phyloP scores from a whole-genome alignment of 139 green algal species.

The Chlamydomonas sp. region DNA sequence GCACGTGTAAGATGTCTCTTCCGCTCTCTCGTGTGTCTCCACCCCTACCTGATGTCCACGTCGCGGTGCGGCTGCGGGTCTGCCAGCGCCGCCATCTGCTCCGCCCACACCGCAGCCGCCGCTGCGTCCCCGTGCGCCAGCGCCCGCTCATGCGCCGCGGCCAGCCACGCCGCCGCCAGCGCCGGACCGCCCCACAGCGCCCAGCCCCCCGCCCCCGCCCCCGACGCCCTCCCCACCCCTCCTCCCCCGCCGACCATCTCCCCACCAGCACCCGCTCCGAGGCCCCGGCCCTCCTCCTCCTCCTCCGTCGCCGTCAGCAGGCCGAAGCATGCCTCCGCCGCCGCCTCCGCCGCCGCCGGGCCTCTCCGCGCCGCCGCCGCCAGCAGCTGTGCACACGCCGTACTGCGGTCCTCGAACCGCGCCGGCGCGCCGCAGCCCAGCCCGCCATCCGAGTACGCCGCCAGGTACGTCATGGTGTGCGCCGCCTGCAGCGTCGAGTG shows the following conservation, averaged over 20 bases:
- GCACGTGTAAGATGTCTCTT: too few species aligned
- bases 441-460: slow-evolving; percentile 18
- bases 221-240: background rate
- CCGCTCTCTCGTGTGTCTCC: too few species aligned
- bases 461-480: slow-evolving; percentile 49
- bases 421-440: background rate
- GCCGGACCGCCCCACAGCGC: slow-evolving; percentile 49
- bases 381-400: slow-evolving; percentile 27
- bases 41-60: slow-evolving; percentile 14
- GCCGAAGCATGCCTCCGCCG: background rate
- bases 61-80: slow-evolving; percentile 33
- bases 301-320: background rate
- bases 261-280: background rate
- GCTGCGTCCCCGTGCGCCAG: slow-evolving; percentile 47
- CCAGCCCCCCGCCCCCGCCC: background rate
- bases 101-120: slow-evolving; percentile 36
- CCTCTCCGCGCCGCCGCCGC: slow-evolving; percentile 26
- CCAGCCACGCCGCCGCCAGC: slow-evolving; percentile 38
- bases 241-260: background rate
- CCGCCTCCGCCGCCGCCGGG: slow-evolving; percentile 12
- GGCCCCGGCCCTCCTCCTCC: background rate
- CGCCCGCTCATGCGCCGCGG: slow-evolving; percentile 52
- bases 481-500: slow-evolving; percentile 40
- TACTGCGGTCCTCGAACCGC: slow-evolving; percentile 26
- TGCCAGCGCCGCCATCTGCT: slow-evolving; percentile 51